Percentiles rank a stretch among this genome's conserved stretches.
Conservation (phyloP, 306 rosid genomes). For the Datisca glomerata region DNA sequence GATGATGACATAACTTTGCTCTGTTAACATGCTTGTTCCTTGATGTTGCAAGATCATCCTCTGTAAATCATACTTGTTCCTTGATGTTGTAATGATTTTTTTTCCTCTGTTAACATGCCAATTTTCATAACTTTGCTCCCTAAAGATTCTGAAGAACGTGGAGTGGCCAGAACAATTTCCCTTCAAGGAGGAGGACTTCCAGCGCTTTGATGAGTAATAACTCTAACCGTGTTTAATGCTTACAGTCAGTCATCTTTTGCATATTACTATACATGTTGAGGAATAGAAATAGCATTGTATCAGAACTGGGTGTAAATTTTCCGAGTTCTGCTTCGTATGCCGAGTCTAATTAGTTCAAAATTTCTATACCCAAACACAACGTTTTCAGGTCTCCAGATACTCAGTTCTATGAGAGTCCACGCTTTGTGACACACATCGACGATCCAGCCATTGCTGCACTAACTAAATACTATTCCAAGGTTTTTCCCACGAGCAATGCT, state of each 20-base stretch:
- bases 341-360: no score
- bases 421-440: conserved; percentile 82
- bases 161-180: conserved; percentile 75
- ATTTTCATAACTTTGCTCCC: conserved; percentile 6
- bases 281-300: no score
- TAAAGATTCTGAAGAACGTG: conserved; percentile 49
- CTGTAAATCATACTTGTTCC: not conserved
- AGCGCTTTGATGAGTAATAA: conserved; percentile 66
- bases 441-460: conserved; percentile 68
- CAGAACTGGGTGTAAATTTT: no score
- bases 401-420: conserved; percentile 60
- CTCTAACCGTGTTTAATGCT: no score
- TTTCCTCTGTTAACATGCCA: conserved; percentile 2
- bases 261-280: no score
- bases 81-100: conserved; percentile 2
- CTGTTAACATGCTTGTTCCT: not conserved
- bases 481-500: conserved; percentile 62
- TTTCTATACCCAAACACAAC: not conserved
- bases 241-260: no score
- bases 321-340: no score
- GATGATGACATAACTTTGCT: not conserved
- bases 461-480: conserved; percentile 52
- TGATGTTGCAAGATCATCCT: not conserved
- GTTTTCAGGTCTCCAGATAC: conserved; percentile 46
- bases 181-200: conserved; percentile 67